Evolutionary conservation across 2,329 filamentous ascomycete species (phyloP), one percentile per base, ranked within the genome.

Genomic region (Penicillium sp.): DNA sequence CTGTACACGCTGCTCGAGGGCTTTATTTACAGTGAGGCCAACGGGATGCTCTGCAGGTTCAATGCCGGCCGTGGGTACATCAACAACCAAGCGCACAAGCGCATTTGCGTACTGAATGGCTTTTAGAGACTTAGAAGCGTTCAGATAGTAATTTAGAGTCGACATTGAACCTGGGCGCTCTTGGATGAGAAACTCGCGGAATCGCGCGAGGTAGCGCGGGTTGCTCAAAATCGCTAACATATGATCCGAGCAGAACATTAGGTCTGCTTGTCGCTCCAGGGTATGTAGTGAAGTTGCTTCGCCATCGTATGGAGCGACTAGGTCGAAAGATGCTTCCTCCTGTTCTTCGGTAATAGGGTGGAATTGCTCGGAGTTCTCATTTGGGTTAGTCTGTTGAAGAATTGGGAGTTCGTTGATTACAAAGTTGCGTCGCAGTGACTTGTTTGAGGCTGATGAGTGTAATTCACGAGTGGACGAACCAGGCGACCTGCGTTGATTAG

Each of bases 31-130:
- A 0, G 84, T 87, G 2, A 76, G 70, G 18, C 76, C 75, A 2
- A 83, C 76, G 3, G 73, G 70, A 4, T 77, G 72, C 1, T 78
- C 65, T 0, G 83, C 84, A 55, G 88, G 86, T 2, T 80, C 78
- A 41, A 82, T 74, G 0, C 78, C 82, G 3, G 78, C 69, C n/a
- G 88, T 79, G 0, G 79, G 78, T 32, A 82, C 52, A 50, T 65
- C 61, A 6, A 64, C 78, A 14, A 89, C 74, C 2, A 84, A 80
- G 58, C 83, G 80, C 2, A 84, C 79, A 34, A 91, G 79, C 0
- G 85, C 82, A 67, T 91, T 90, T 16, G 87, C 82, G 64, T 91
- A 91, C 23, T 80, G 78, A 56, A 91, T 85, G 1, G 88, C 87
- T 60, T 84, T 83, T 7, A 90, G 70, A 0, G 88, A 86, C 66